Conservation (phyloP, 371 early-diverging fungal species). For the Phascolomyces articulosus region DNA sequence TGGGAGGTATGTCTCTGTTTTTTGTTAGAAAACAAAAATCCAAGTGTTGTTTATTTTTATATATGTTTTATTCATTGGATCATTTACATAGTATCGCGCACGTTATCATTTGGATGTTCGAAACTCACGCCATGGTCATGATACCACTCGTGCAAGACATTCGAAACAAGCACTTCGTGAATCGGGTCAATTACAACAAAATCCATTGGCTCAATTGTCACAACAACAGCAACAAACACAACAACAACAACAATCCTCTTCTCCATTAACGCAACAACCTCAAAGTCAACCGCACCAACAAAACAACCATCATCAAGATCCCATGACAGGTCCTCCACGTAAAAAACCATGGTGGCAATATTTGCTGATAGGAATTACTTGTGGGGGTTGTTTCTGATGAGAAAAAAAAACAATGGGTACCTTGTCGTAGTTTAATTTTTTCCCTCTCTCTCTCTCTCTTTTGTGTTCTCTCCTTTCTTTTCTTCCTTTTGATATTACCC, state of each 20-base stretch:
- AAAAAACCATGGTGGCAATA: constrained; percentile 2
- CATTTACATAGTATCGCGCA: not conserved
- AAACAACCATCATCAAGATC: not conserved
- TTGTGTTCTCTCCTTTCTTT: too few relatives aligned
- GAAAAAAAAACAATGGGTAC: too few relatives aligned
- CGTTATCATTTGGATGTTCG: constrained; percentile 2
- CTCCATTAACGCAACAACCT: not conserved
- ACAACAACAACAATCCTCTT: not conserved
- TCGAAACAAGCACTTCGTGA: constrained; percentile 11
- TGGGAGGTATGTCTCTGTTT: constrained; percentile 38
- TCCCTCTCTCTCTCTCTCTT: not conserved
- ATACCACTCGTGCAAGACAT: constrained; percentile 15
- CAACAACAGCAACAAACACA: constrained; percentile 3
- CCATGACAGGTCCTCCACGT: not conserved
- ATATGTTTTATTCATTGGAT: not conserved
- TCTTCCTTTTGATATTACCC: too few relatives aligned
- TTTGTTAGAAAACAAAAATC: not conserved
- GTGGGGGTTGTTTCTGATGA: not conserved
- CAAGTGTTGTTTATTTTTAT: not conserved
- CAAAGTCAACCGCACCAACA: not conserved
- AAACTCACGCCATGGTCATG: constrained; percentile 12
- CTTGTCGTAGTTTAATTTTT: too few relatives aligned
- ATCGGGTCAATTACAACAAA: not conserved
- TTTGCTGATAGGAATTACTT: not conserved
- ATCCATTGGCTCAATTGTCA: not conserved